Base-by-base conservation (phyloP, 2,329 filamentous ascomycete genomes). In the Aspergillus novofumigatus region DNA sequence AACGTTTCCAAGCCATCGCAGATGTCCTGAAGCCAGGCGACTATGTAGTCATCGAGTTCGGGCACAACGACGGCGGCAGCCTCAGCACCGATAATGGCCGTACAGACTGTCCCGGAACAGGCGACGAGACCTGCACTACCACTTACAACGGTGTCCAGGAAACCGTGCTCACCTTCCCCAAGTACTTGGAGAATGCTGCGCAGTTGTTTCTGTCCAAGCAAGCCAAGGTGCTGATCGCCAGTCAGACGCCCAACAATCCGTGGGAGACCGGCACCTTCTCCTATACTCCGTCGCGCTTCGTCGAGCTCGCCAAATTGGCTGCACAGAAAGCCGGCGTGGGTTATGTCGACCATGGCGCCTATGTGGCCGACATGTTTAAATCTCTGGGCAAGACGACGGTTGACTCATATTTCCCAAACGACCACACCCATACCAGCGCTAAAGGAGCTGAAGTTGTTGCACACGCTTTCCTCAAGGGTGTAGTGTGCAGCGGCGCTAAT, bases 41-140 rank as follows among this genome's bases (percentile, higher is more conserved):
- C 70, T 86, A 83, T 70, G 86, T 89, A 1, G 77, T 89, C 53
- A 88, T 90, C 53, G 86, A 89, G 65, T 88, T 90, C 65, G 87
- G 87, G 0, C 87, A 90, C 76, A 90, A 90, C 64, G 87, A 90
- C 62, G 87, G 86, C 23, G 85, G 86, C 1, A 80, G 80, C 0
- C 74, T 85, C 2, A 71, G 69, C 1, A 80, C 71, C 11, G 86
- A 89, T 69, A 88, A 88, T 63, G 82, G 82, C 0, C 80, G 86
- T 14, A 82, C 81, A 1, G 85, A 83, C 62, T 89, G 86, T 57
- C 68, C 74, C 2, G 84, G 84, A 2, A 73, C 77, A 0, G 83
- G 82, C 14, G 67, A 68, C 7, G 78, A 87, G 66, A 82, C 78
- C 1, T 86, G 84, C 70, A 67, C 73, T 38, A 81, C 79, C 0